Percentiles rank a stretch among this genome's conserved stretches.
phyloP scores from a whole-genome alignment of 2,329 filamentous ascomycete species.

The Chrysosphaeria jannelii region DNA sequence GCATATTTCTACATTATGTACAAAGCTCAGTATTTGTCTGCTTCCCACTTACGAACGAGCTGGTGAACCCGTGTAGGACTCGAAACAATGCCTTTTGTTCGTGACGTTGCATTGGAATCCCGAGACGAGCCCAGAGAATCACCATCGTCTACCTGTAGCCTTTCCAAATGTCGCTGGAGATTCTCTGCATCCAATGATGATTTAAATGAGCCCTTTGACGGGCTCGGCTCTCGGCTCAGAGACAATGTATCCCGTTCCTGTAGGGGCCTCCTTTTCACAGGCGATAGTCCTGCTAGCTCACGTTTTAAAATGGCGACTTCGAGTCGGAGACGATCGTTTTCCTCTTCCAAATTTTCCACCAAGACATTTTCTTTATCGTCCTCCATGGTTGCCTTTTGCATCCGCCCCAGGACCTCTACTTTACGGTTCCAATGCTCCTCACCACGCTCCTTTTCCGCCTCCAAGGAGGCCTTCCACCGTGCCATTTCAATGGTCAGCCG shows the following conservation, averaged over 20 bases:
- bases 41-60: no score
- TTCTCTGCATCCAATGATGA: no score
- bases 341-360: conserved; percentile 33
- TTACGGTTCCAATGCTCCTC: conserved; percentile 77
- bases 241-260: conserved; percentile 22
- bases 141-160: no score
- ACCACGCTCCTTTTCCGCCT: conserved; percentile 47
- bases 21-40: no score
- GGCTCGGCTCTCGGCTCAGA: no score
- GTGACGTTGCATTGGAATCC: no score
- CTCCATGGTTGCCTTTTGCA: conserved; percentile 3
- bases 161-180: no score
- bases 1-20: no score
- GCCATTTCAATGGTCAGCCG: conserved; percentile 43
- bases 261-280: conserved; percentile 25
- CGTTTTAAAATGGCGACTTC: conserved; percentile 34
- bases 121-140: no score
- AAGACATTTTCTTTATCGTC: conserved; percentile 30
- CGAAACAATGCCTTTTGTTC: no score
- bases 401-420: conserved; percentile 25
- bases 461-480: conserved; percentile 54
- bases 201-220: no score
- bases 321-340: conserved; percentile 37
- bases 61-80: no score
- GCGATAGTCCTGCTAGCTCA: conserved; percentile 31